Evolutionary conservation across 2,329 filamentous ascomycete species (phyloP).

Genomic region (Colletotrichum zoysiae): DNA sequence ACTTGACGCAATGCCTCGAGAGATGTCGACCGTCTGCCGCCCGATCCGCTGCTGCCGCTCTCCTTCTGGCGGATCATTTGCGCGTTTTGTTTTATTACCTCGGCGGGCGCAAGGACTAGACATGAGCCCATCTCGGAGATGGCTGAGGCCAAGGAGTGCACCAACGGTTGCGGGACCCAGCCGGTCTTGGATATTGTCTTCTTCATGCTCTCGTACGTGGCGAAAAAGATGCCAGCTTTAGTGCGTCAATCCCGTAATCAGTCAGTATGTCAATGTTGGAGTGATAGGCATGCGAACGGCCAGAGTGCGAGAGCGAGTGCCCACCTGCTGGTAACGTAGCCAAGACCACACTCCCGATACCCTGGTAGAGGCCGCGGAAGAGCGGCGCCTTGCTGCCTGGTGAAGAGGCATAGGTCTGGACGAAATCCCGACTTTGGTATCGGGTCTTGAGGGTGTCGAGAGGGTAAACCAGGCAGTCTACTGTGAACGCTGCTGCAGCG

Average conservation of each 20-base stretch:
- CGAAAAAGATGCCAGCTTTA: conserved; percentile 86
- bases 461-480: conserved; percentile 88
- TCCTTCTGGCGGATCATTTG: conserved; percentile 74
- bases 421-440: conserved; percentile 82
- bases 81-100: conserved; percentile 94
- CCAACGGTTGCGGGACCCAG: conserved; percentile 73
- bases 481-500: conserved; percentile 85
- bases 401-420: conserved; percentile 72
- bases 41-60: conserved; percentile 37
- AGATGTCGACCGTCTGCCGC: conserved; percentile 54
- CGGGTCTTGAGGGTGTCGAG: conserved; percentile 92
- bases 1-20: conserved; percentile 62
- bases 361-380: conserved; percentile 86
- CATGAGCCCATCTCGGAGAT: conserved; percentile 87
- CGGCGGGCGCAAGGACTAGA: conserved; percentile 86
- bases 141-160: conserved; percentile 81
- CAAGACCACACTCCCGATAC: conserved; percentile 85
- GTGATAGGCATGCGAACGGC: background rate
- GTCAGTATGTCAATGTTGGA: conserved; percentile 40
- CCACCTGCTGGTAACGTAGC: conserved; percentile 89
- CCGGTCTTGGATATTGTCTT: conserved; percentile 66
- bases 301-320: conserved; percentile 25
- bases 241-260: conserved; percentile 33
- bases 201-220: conserved; percentile 86
- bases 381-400: conserved; percentile 66